Evolutionary conservation across 2,329 filamentous ascomycete species (phyloP), one percentile per base, ranked within the genome.

Genomic region (Epichloe sp.): DNA sequence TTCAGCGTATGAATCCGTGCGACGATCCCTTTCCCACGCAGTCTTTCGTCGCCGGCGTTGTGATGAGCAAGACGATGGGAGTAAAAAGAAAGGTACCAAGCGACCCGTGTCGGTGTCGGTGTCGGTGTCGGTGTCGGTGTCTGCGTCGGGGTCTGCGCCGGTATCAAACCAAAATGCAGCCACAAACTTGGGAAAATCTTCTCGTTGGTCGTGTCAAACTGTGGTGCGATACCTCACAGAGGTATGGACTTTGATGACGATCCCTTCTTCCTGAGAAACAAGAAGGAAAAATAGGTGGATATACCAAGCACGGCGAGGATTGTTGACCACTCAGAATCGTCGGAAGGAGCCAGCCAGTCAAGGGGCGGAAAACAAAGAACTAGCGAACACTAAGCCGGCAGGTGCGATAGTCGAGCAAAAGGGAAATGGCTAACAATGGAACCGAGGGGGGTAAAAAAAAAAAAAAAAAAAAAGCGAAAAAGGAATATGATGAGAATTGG

Each of bases 321-420:
- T 35, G 2, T 15, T 6, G 38, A 38, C 45, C 45, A 38, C 45
- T 42, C 37, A 34, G 26, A 34, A 38, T 7, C 37, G 23, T 4
- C 23, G 21, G 12, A 48, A 40, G 23, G 26, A 41, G 47, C 23
- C 26, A 48, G 17, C 37, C 47, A 31, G 21, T 10, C 11, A 21
- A 26, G 23, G 17, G n/a, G 17, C 3, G 14, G 38, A 44, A 43
- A 41, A 48, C 14, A 40, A 51, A 44, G 44, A 48, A 47, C 51
- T 47, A 53, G 51, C 48, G 31, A 44, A 26, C 41, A 47, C 47
- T 46, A 42, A 43, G 19, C 47, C 47, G 49, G 49, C 49, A 51
- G 44, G 43, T 51, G 44, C 44, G 44, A 42, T 34, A n/a, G 42
- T 31, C 26, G 26, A 31, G 48, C 41, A 17, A 21, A 31, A 17